Base-by-base conservation (phyloP, 495 filamentous ascomycete species). In the Aspergillus heteromorphus region DNA sequence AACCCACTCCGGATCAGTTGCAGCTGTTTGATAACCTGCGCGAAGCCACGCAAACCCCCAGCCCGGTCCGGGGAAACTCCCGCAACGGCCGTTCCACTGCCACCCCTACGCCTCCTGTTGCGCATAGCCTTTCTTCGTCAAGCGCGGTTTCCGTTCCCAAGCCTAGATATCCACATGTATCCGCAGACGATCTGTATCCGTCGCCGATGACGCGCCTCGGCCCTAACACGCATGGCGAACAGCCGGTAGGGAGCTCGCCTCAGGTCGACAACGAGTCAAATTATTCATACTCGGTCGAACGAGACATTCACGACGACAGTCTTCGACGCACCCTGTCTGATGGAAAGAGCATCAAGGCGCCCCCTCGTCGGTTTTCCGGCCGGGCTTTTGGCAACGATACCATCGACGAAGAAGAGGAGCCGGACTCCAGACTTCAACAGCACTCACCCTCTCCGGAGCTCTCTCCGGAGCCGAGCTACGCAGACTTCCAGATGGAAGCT, bases 301-400 rank as follows among this genome's bases (percentile, higher is more conserved):
- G 74, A n/a, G 68, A 73, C 40, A 61, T 76, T 48, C 68, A 76
- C 36, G 65, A 69, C 8, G 73, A 75, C 51, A 54, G 73, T 25
- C 41, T 77, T 8, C 67, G 70, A 57, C 63, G 73, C 23, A 72
- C 70, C 27, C 60, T 66, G 18, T 63, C 68, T 31, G 58, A 61
- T 47, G 71, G 71, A 1, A 61, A 56, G 30, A 73, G 70, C 25
- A 74, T 77, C 23, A 70, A 63, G 4, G 65, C 64, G 14, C 72
- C 74, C 1, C 74, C 74, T 54, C 73, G 73, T 40, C 69, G 74
- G 5, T 55, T 70, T 18, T 77, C 74, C 0, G 73, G 73, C 1
- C 57, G 73, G 14, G 62, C 68, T 16, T 67, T 65, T 34, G 55
- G 60, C 40, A 60, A 65, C 13, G 61, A 66, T 18, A 58, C 62